phyloP scores from a whole-genome alignment of 2,329 filamentous ascomycete species.

The Beauveria sp. region DNA sequence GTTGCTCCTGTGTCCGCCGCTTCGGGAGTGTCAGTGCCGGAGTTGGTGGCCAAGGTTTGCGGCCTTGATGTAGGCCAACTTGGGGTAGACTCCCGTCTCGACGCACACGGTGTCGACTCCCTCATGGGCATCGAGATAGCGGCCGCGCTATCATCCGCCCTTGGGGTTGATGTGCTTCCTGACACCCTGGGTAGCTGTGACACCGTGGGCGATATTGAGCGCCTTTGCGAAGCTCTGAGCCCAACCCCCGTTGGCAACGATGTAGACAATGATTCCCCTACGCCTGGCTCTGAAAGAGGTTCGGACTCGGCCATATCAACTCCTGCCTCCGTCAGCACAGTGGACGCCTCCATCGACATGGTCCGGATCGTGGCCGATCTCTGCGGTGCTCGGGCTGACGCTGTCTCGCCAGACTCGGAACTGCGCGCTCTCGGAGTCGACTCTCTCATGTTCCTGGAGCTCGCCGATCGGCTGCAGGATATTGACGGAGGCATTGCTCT shows the following conservation, averaged over 20 bases:
- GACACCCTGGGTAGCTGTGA: not conserved
- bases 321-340: not conserved
- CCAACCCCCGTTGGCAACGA: not conserved
- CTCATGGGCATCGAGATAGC: conserved; percentile 20
- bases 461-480: not conserved
- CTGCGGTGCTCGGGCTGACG: not conserved
- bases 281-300: not conserved
- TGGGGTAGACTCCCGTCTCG: conserved; percentile 10
- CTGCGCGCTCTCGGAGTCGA: not conserved
- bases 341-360: not conserved
- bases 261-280: not conserved
- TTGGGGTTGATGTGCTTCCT: conserved; percentile 17
- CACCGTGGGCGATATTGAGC: conserved; percentile 1
- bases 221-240: not conserved
- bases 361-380: not conserved
- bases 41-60: conserved; percentile 17
- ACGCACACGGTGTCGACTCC: conserved; percentile 20
- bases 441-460: not conserved
- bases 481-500: not conserved
- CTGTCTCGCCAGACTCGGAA: not conserved
- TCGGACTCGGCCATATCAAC: not conserved
- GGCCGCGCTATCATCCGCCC: conserved; percentile 15
- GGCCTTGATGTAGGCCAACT: conserved; percentile 17
- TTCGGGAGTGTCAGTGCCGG: conserved; percentile 16
- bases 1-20: not conserved